Conservation (phyloP, 768 basidiomycete genomes). For the Tephrocybe sp. region DNA sequence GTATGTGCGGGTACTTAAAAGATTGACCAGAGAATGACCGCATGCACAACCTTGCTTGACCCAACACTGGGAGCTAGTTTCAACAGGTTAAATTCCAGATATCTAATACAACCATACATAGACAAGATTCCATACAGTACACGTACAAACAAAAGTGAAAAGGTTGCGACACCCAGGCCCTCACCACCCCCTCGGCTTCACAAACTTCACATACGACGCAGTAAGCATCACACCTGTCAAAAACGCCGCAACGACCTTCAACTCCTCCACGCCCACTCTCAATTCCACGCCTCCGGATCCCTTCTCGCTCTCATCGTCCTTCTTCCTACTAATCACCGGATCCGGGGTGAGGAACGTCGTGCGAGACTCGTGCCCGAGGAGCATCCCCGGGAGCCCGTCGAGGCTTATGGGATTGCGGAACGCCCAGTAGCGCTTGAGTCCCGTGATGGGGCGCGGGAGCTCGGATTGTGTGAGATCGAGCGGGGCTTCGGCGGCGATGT, state of each 20-base stretch:
- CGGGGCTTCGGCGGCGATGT: conserved; percentile 24
- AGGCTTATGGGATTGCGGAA: conserved; percentile 47
- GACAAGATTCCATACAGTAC: too few species aligned
- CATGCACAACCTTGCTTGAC: too few species aligned
- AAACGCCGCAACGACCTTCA: conserved; percentile 11
- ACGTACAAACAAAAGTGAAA: too few species aligned
- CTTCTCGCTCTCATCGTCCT: conserved; percentile 3
- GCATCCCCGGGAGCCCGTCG: conserved; percentile 54
- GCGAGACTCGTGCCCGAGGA: conserved; percentile 21
- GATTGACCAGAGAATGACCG: too few species aligned
- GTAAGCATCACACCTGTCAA: conserved; percentile 10
- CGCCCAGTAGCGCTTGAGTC: conserved; percentile 56
- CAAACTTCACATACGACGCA: conserved; percentile 10
- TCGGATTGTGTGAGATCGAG: conserved; percentile 8
- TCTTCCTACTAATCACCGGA: neutral
- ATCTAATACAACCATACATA: too few species aligned
- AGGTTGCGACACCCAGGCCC: too few species aligned
- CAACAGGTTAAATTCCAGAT: too few species aligned
- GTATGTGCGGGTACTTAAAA: too few species aligned
- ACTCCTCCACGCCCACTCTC: neutral
- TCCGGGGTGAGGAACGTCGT: conserved; percentile 9
- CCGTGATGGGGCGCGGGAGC: conserved; percentile 24
- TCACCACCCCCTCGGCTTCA: conserved; percentile 2
- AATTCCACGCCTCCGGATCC: neutral
- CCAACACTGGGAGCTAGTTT: too few species aligned